These are phyloP conservation scores for Serendipita indica DNA, from an alignment of 768 basidiomycete genomes.

Conservation along the genomic window DNA sequence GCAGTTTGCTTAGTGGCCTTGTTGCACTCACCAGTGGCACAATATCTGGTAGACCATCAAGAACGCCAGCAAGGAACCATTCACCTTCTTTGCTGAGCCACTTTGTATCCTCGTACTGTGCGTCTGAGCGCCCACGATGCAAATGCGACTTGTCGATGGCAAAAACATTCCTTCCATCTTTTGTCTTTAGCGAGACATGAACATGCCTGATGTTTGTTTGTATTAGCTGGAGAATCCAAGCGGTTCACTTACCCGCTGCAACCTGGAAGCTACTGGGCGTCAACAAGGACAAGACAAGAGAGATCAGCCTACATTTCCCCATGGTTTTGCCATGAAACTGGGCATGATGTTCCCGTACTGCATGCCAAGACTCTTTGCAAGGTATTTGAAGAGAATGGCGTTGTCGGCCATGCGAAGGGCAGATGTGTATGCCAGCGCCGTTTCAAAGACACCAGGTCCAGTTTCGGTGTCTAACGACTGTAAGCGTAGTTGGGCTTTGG, in stretches of 20 bases:
- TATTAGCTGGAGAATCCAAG: neutral
- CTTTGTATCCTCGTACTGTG: conserved; percentile 67
- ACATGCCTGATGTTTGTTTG: conserved; percentile 44
- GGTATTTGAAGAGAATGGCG: conserved; percentile 81
- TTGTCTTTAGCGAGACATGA: conserved; percentile 72
- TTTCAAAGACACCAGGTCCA: conserved; percentile 77
- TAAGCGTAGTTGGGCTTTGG: neutral
- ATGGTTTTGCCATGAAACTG: conserved; percentile 98
- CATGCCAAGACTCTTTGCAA: conserved; percentile 87
- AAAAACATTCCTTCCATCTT: conserved; percentile 61
- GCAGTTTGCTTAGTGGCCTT: conserved; percentile 36
- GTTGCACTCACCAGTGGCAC: conserved; percentile 26
- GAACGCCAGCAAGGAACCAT: conserved; percentile 85
- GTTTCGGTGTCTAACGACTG: conserved; percentile 66
- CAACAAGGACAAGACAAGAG: conserved; percentile 5
- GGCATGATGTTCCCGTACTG: conserved; percentile 76
- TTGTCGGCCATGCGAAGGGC: conserved; percentile 79
- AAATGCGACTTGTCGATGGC: conserved; percentile 49
- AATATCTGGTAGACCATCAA: conserved; percentile 74
- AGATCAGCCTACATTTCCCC: conserved; percentile 56
- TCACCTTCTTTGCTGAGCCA: conserved; percentile 74
- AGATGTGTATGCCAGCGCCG: conserved; percentile 71
- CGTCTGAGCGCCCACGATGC: conserved; percentile 47
- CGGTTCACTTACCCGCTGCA: conserved; percentile 61
- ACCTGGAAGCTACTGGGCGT: conserved; percentile 60